phyloP scores from a whole-genome alignment of 1,284 basidiomycete genomes.

The Apiotrichum siamense region DNA sequence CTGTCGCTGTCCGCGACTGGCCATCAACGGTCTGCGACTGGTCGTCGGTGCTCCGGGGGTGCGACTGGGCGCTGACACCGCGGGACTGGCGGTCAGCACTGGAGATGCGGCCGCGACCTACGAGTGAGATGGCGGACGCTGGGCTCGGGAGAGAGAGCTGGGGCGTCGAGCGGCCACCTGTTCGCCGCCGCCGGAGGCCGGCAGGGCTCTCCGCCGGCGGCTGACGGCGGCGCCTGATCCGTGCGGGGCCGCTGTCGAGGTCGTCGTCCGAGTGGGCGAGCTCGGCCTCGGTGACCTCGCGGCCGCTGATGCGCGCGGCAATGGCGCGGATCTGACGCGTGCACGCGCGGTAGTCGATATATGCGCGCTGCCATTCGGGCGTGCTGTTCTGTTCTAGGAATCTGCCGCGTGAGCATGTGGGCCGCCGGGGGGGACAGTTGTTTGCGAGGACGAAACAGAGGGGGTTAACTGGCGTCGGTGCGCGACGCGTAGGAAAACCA shows the following conservation, averaged over 20 bases:
- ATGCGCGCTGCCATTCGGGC: constrained; percentile 47
- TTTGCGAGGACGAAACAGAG: no score
- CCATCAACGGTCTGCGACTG: no score
- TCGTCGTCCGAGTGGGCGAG: neutral
- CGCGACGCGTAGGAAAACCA: no score
- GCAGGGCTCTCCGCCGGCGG: neutral
- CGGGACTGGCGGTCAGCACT: no score
- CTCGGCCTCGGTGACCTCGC: neutral
- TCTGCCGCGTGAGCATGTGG: neutral
- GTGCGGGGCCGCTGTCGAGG: neutral
- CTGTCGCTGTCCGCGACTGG: no score
- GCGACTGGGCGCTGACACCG: no score
- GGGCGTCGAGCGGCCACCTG: neutral
- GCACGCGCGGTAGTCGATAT: constrained; percentile 47
- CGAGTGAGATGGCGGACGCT: neutral
- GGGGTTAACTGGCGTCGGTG: no score
- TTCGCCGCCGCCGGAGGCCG: neutral
- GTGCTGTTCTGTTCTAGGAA: constrained; percentile 42
- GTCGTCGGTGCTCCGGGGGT: no score
- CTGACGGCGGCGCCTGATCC: neutral
- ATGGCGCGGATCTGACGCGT: constrained; percentile 18
- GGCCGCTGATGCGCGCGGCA: neutral
- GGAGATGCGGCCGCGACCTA: neutral
- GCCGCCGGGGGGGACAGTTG: no score
- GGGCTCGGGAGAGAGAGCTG: neutral